A percentile compares a stretch with the other conserved stretches of the same genome.
Evolutionary conservation across 768 basidiomycete species (phyloP).

Genomic region (Neoboletus brunneissimus): DNA sequence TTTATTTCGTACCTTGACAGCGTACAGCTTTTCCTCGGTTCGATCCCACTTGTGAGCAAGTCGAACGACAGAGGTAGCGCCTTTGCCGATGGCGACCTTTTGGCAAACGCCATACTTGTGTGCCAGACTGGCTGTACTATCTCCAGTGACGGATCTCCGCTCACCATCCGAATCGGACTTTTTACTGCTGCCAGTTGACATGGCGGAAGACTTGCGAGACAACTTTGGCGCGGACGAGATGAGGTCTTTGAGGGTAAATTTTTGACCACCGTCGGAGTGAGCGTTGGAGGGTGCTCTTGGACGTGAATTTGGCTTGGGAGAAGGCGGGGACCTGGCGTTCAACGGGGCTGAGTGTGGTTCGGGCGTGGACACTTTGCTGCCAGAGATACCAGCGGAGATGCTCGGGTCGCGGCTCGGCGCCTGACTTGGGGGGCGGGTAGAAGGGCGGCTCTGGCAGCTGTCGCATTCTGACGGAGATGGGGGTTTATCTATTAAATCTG

Average conservation of each 20-base stretch:
- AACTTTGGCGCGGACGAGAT: conserved; percentile 74
- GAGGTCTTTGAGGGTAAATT: conserved; percentile 83
- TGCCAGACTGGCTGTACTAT: conserved; percentile 55
- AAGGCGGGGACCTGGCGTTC: conserved; percentile 20
- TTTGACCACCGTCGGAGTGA: conserved; percentile 61
- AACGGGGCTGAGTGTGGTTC: conserved; percentile 26
- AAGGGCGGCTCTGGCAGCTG: conserved; percentile 53
- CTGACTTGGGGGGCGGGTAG: conserved; percentile 58
- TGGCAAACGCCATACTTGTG: conserved; percentile 98
- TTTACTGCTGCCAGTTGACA: conserved; percentile 60
- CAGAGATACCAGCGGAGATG: conserved; percentile 15
- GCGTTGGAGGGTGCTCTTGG: conserved; percentile 43
- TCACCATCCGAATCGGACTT: conserved; percentile 67
- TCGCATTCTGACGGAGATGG: conserved; percentile 59
- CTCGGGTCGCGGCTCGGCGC: conserved; percentile 45
- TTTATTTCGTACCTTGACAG: conserved; percentile 78
- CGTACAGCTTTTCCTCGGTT: conserved; percentile 93
- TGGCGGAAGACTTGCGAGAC: conserved; percentile 63
- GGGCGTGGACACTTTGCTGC: conserved; percentile 32
- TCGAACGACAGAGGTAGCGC: conserved; percentile 95
- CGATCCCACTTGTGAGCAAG: conserved; percentile 99
- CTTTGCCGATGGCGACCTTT: conserved; percentile 95
- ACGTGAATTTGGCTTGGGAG: conserved; percentile 27
- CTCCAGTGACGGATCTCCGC: conserved; percentile 45
- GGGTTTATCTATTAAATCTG: conserved; percentile 41